Conservation (phyloP, 2,329 filamentous ascomycete genomes). For the Fusarium sp. region DNA sequence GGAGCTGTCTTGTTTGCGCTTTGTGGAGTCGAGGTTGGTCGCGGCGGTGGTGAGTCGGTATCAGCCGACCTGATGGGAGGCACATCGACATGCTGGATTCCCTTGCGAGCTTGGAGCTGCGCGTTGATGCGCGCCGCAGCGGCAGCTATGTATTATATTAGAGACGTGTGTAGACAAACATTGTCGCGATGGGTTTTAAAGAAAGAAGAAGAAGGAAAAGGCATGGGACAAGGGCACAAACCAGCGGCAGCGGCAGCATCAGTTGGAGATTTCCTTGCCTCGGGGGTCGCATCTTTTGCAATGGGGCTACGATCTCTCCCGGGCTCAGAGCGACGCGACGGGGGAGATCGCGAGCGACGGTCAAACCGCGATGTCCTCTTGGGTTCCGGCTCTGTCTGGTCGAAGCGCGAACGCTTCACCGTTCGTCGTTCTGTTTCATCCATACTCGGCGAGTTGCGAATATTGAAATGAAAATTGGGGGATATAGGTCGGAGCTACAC, state of each 20-base stretch:
- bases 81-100: slow-evolving; percentile 89
- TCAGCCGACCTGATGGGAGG: slow-evolving; percentile 76
- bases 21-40: slow-evolving; percentile 47
- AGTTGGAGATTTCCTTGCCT: slow-evolving; percentile 60
- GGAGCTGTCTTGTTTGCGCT: slow-evolving; percentile 52
- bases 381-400: slow-evolving; percentile 87
- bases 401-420: slow-evolving; percentile 90
- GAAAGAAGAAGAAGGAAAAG: not conserved
- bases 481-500: not conserved
- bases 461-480: not conserved
- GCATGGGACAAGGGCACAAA: slow-evolving; percentile 52
- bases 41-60: slow-evolving; percentile 58
- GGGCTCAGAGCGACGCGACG: slow-evolving; percentile 72
- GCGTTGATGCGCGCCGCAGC: slow-evolving; percentile 90
- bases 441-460: slow-evolving; percentile 55
- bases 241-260: slow-evolving; percentile 84
- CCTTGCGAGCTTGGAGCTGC: slow-evolving; percentile 85
- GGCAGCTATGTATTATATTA: slow-evolving; percentile 67
- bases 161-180: not conserved
- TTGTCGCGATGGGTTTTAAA: slow-evolving; percentile 14
- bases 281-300: slow-evolving; percentile 55
- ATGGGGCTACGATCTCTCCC: slow-evolving; percentile 84
- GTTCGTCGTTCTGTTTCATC: slow-evolving; percentile 79
- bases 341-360: slow-evolving; percentile 87
- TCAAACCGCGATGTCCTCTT: slow-evolving; percentile 85